A percentile compares a stretch with the other conserved stretches of the same genome.
Conservation (phyloP, 805 yeast species). For the Ogataea wickerhamii region DNA sequence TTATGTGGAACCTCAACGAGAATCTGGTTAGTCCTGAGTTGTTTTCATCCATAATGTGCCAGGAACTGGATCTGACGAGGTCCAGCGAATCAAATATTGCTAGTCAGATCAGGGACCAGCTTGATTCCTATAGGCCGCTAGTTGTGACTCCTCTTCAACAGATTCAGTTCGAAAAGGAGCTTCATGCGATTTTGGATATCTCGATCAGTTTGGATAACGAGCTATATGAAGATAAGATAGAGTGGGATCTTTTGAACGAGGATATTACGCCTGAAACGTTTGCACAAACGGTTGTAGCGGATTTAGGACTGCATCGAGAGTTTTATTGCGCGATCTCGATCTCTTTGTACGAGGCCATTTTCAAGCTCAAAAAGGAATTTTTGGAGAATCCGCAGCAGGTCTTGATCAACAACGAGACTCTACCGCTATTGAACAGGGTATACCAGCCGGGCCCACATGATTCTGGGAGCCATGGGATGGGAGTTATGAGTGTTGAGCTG, state of each 20-base stretch:
- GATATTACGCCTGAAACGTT: constrained; percentile 74
- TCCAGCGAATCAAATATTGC: constrained; percentile 61
- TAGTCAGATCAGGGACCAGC: constrained; percentile 70
- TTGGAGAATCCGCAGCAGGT: constrained; percentile 49
- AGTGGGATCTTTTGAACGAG: constrained; percentile 74
- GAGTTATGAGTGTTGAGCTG: constrained; percentile 17
- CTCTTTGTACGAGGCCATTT: constrained; percentile 74
- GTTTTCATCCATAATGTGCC: constrained; percentile 70
- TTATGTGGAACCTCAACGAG: constrained; percentile 73
- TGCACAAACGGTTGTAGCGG: constrained; percentile 77
- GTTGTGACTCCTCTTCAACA: constrained; percentile 63
- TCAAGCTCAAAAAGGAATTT: constrained; percentile 77
- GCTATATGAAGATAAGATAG: constrained; percentile 86
- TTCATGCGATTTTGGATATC: constrained; percentile 76
- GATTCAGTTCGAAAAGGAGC: constrained; percentile 37
- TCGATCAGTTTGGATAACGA: constrained; percentile 80
- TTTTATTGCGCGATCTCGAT: constrained; percentile 88
- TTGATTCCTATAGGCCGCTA: constrained; percentile 67
- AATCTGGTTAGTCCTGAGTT: constrained; percentile 65
- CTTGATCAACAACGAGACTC: constrained; percentile 32
- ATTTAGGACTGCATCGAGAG: constrained; percentile 79
- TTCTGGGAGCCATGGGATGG: constrained; percentile 7
- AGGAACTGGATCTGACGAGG: constrained; percentile 77
- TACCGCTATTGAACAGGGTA: constrained; percentile 33
- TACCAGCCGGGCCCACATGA: constrained; percentile 28